Conservation (phyloP, 148 eudicot species). For the Silene latifolia region DNA sequence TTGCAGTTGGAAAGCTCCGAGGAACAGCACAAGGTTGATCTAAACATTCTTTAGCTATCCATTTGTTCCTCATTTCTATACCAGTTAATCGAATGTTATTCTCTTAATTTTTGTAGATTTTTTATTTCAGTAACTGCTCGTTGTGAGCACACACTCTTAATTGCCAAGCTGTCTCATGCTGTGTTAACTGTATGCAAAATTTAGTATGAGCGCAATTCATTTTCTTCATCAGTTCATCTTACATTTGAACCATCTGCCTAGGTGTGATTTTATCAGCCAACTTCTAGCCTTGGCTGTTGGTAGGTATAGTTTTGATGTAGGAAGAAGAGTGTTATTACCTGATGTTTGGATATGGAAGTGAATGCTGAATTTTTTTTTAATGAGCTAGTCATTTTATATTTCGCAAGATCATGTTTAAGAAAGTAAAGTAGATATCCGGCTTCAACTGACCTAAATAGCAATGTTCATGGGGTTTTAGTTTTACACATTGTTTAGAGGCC, state of each 20-base stretch:
- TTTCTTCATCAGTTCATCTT: too few relatives aligned
- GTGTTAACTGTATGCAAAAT: too few relatives aligned
- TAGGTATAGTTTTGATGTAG: background rate
- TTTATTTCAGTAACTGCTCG: too few relatives aligned
- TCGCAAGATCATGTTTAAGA: background rate
- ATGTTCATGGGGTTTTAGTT: background rate
- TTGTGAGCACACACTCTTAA: too few relatives aligned
- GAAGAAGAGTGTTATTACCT: background rate
- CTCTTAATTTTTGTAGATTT: too few relatives aligned
- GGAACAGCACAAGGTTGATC: conserved; percentile 87
- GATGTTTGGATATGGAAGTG: background rate
- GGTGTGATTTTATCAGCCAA: background rate
- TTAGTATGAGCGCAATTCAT: too few relatives aligned
- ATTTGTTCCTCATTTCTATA: background rate
- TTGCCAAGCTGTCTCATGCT: too few relatives aligned
- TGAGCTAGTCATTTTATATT: background rate
- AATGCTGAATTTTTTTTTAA: background rate
- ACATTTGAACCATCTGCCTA: background rate
- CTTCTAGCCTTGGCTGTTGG: background rate
- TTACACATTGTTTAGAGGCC: background rate
- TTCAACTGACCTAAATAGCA: background rate
- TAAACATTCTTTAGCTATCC: conserved; percentile 1
- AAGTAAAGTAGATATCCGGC: background rate
- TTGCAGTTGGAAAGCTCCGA: conserved; percentile 96
- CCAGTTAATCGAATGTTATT: background rate